Percentiles rank a stretch among this genome's conserved stretches.
Evolutionary conservation across 164 flowering plant species (phyloP).

Genomic region (Chimonanthus salicifolius): DNA sequence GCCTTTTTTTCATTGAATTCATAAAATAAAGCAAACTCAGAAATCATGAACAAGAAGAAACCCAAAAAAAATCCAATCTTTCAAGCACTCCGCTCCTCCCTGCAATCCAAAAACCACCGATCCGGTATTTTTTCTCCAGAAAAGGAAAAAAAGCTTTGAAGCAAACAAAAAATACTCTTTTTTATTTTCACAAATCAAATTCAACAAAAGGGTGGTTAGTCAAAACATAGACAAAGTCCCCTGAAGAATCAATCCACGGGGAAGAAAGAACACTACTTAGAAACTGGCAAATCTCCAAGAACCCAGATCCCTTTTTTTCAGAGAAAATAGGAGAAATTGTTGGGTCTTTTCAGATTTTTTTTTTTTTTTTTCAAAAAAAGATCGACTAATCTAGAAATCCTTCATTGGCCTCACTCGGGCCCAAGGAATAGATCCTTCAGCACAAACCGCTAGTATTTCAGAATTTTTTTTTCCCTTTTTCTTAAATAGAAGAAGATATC

Average conservation of each 20-base stretch:
- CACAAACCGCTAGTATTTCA: too few relatives aligned
- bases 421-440: not conserved
- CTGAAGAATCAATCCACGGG: not conserved
- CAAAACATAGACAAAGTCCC: not conserved
- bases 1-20: not conserved
- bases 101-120: not conserved
- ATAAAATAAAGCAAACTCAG: not conserved
- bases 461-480: not conserved
- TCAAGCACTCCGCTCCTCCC: not conserved
- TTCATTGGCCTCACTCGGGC: not conserved
- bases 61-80: not conserved
- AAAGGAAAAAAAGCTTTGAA: not conserved
- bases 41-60: not conserved
- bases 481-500: not conserved
- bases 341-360: not conserved
- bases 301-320: not conserved
- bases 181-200: not conserved
- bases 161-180: not conserved
- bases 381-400: not conserved
- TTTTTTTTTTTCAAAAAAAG: not conserved
- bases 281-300: not conserved
- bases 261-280: too few relatives aligned
- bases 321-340: not conserved
- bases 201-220: not conserved
- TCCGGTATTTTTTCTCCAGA: not conserved